These are phyloP conservation scores for Calonectria naviculata DNA, from an alignment of 2,329 filamentous ascomycete species.

Conservation along the genomic window DNA sequence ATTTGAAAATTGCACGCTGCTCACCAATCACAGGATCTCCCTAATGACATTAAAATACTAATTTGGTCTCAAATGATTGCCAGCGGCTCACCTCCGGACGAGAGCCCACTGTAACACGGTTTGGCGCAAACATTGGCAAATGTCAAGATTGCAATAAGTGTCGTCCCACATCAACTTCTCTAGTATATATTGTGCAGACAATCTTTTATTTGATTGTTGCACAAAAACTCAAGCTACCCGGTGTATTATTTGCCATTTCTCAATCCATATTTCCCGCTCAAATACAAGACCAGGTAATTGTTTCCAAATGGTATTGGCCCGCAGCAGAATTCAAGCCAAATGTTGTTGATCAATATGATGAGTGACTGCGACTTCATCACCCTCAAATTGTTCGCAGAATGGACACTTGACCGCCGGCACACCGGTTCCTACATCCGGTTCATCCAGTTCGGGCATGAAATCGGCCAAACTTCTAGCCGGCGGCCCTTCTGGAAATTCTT, in stretches of 20 bases:
- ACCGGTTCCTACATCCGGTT: conserved; percentile 29
- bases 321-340: conserved; percentile 31
- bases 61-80: neutral
- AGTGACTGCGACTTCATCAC: conserved; percentile 75
- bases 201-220: no score
- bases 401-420: conserved; percentile 61
- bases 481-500: conserved; percentile 51
- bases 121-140: neutral
- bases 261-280: neutral
- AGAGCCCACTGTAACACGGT: neutral
- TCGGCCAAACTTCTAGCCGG: conserved; percentile 55
- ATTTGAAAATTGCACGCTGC: neutral
- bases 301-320: no score
- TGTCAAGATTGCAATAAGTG: neutral
- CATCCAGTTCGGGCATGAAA: conserved; percentile 56
- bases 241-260: no score
- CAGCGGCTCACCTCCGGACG: neutral
- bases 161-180: neutral
- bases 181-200: neutral
- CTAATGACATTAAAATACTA: neutral
- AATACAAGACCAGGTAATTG: neutral
- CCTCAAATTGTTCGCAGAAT: conserved; percentile 73
- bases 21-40: neutral
- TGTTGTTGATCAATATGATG: conserved; percentile 68
- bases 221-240: neutral